A percentile compares a stretch with the other conserved stretches of the same genome.
phyloP scores from a whole-genome alignment of 164 flowering plant species.

The Chimonanthus praecox region DNA sequence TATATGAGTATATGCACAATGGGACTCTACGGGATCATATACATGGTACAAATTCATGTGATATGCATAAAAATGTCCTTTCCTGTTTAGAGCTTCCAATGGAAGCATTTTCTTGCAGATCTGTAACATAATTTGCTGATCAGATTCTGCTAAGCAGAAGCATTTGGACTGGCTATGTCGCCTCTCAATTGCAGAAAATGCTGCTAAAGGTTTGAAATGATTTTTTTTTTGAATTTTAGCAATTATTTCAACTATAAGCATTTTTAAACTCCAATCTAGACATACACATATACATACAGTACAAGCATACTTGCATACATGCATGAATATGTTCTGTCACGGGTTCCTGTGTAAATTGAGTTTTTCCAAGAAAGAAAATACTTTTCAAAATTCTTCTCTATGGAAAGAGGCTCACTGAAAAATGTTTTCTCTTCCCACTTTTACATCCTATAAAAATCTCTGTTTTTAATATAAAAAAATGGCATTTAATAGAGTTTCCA shows the following conservation, averaged over 20 bases:
- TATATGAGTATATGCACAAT: slow-evolving; percentile 97
- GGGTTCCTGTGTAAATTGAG: not conserved
- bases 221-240: not conserved
- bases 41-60: slow-evolving; percentile 40
- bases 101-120: slow-evolving; percentile 1
- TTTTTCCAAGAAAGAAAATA: no score
- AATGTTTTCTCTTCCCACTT: not conserved
- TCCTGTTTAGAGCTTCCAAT: not conserved
- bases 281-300: no score
- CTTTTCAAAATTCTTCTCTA: no score
- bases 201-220: slow-evolving; percentile 73
- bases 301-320: no score
- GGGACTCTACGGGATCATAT: slow-evolving; percentile 82
- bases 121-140: slow-evolving; percentile 16
- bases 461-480: no score
- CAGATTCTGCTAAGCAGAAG: slow-evolving; percentile 57
- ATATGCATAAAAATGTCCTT: not conserved
- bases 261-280: not conserved
- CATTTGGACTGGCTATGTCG: slow-evolving; percentile 81
- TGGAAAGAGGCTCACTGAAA: not conserved
- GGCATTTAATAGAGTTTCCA: not conserved
- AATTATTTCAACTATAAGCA: not conserved
- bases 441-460: no score
- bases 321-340: not conserved
- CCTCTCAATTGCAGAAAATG: slow-evolving; percentile 80